phyloP scores from a whole-genome alignment of 345 rosid genomes.

The Populus tremula region DNA sequence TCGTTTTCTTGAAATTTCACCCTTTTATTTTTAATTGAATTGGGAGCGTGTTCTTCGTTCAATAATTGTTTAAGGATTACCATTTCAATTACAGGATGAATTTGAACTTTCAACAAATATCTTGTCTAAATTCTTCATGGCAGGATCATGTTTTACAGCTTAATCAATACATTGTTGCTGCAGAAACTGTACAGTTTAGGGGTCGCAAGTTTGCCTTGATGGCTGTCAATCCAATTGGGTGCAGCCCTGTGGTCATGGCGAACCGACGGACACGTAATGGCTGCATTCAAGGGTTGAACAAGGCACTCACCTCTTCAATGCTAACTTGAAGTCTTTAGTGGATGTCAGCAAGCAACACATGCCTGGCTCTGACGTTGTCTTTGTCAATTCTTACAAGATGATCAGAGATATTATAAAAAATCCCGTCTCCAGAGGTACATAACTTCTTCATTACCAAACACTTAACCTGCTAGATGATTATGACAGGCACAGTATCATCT shows the following conservation, averaged over 20 bases:
- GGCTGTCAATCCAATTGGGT: constrained; percentile 51
- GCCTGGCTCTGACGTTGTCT: constrained; percentile 35
- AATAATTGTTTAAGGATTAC: too few species aligned
- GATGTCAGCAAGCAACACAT: constrained; percentile 17
- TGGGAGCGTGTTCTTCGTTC: too few species aligned
- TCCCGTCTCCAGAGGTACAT: constrained; percentile 38
- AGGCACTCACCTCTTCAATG: constrained; percentile 51
- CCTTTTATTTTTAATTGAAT: too few species aligned
- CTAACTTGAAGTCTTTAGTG: constrained; percentile 20
- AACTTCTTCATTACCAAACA: background rate
- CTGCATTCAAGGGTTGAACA: constrained; percentile 37
- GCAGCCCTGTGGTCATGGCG: constrained; percentile 36
- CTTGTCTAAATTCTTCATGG: background rate
- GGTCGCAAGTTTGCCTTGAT: constrained; percentile 57
- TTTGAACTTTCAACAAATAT: background rate
- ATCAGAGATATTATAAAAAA: constrained; percentile 36
- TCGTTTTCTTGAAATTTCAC: too few species aligned
- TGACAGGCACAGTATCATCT: background rate
- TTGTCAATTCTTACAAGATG: constrained; percentile 50
- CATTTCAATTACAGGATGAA: too few species aligned
- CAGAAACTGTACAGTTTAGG: constrained; percentile 54
- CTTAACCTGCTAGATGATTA: background rate
- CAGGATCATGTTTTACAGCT: background rate
- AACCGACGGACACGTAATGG: background rate
- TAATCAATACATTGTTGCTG: background rate